Base-by-base conservation (phyloP, 1,284 basidiomycete genomes). In the Athelia sp. region DNA sequence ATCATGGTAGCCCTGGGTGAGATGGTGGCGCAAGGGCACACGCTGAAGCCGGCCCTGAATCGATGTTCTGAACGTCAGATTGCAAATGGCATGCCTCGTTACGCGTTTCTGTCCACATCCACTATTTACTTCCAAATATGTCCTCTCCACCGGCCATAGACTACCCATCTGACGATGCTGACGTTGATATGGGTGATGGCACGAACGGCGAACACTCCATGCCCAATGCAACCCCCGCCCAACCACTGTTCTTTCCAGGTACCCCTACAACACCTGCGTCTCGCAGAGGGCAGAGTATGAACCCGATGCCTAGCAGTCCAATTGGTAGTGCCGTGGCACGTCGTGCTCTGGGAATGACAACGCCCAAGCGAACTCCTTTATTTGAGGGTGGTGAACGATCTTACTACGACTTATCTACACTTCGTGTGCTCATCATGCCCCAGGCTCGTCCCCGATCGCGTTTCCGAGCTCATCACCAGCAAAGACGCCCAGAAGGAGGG, bases 391-490 rank as follows among this genome's bases (percentile, higher is more conserved):
- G 14, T 32, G 22, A 18, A 45, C n/a, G n/a, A n/a, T n/a, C n/a
- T n/a, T 45, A 47, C 43, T 50, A 24, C 18, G 31, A 51, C 24
- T 26, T 15, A 31, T 48, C 15, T 8, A 21, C 17, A n/a, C 4
- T 26, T 44, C 43, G 11, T 22, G n/a, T 29, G 40, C 26, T 47
- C 15, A 15, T 13, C 9, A 36, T 47, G n/a, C 19, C 22, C 40
- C 73, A n/a, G 82, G 79, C 53, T 81, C 82, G 11, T 87, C 86
- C 1, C 86, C 84, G 10, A 69, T 89, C 48, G 73, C 81, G n/a
- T 90, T 82, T 60, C 87, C 86, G 0, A 84, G 80, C 36, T 90
- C 87, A 3, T 84, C 85, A 1, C 82, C 87, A 3, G 63, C 62
- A 24, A 76, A 70, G 56, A 79, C 70, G 8, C 72, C 73, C 14